phyloP scores from a whole-genome alignment of 2,329 filamentous ascomycete genomes.

The Nemania abortiva region DNA sequence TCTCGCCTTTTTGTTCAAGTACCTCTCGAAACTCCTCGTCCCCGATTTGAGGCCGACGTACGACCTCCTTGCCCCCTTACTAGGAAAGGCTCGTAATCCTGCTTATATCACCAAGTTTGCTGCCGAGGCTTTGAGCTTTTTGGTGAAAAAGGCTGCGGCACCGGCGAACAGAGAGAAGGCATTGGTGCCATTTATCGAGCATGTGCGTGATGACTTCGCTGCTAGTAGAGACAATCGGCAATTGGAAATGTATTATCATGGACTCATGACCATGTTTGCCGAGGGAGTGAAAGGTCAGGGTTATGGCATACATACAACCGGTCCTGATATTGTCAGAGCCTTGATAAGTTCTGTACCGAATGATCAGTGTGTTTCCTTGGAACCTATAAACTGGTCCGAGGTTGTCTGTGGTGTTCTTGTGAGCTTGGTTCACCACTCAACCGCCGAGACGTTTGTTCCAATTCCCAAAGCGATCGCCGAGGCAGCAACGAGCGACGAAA shows the following conservation, averaged over 20 bases:
- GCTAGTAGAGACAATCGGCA: slow-evolving; percentile 66
- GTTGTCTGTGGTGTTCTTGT: slow-evolving; percentile 82
- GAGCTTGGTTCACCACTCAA: slow-evolving; percentile 85
- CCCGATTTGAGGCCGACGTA: slow-evolving; percentile 88
- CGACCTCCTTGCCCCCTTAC: slow-evolving; percentile 82
- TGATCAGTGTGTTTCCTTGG: slow-evolving; percentile 62
- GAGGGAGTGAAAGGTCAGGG: slow-evolving; percentile 79
- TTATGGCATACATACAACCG: slow-evolving; percentile 69
- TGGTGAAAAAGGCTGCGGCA: slow-evolving; percentile 88
- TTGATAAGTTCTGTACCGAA: slow-evolving; percentile 65
- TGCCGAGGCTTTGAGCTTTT: slow-evolving; percentile 93
- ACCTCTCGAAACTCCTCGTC: slow-evolving; percentile 87
- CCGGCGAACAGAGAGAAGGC: slow-evolving; percentile 80
- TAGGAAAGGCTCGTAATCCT: slow-evolving; percentile 86
- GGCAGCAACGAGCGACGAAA: slow-evolving; percentile 57
- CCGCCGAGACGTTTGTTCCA: slow-evolving; percentile 76
- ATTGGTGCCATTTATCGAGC: slow-evolving; percentile 76
- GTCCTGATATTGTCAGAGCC: slow-evolving; percentile 63
- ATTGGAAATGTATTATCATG: slow-evolving; percentile 80
- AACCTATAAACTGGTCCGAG: slow-evolving; percentile 67
- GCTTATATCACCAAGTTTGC: slow-evolving; percentile 91
- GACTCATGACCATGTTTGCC: slow-evolving; percentile 90
- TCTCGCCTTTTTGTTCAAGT: slow-evolving; percentile 96
- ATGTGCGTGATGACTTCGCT: slow-evolving; percentile 77
- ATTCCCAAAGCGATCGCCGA: slow-evolving; percentile 73